Percentiles rank a stretch among this genome's conserved stretches.
Evolutionary conservation across 441 rosid genomes (phyloP).

Genomic region (Erodium chrysanthum): DNA sequence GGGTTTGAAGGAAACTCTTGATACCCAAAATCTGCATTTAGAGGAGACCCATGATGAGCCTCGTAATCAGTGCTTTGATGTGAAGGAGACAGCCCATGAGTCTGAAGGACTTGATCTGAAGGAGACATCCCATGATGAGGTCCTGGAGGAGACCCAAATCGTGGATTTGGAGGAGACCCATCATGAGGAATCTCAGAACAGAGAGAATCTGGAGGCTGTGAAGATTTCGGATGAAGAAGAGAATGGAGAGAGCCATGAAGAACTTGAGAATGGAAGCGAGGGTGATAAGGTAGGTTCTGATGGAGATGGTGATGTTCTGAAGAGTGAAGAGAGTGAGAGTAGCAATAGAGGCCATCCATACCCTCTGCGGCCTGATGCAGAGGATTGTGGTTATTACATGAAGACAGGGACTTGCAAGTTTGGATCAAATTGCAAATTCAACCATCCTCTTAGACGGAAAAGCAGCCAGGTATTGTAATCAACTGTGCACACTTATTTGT

Average conservation of each 20-base stretch:
- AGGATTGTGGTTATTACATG: conserved; percentile 71
- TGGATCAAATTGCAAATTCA: conserved; percentile 74
- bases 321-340: conserved; percentile 15
- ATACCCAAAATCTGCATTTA: conserved; percentile 3
- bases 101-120: not conserved
- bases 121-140: not conserved
- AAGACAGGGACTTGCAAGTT: conserved; percentile 66
- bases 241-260: conserved; percentile 12
- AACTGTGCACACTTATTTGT: not conserved
- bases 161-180: conserved; percentile 14
- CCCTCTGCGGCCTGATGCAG: conserved; percentile 70
- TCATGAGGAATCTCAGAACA: conserved; percentile 14
- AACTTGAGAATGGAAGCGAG: conserved; percentile 10
- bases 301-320: conserved; percentile 16
- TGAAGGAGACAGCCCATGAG: not conserved
- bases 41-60: not conserved
- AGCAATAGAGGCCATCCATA: conserved; percentile 24
- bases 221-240: not conserved
- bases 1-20: not conserved
- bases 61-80: not conserved
- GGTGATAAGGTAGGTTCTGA: conserved; percentile 19
- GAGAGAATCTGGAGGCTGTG: conserved; percentile 12
- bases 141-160: not conserved
- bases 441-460: conserved; percentile 57
- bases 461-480: conserved; percentile 35